phyloP scores from a whole-genome alignment of 2,329 filamentous ascomycete genomes.

The Berkeleyomyces basicola region DNA sequence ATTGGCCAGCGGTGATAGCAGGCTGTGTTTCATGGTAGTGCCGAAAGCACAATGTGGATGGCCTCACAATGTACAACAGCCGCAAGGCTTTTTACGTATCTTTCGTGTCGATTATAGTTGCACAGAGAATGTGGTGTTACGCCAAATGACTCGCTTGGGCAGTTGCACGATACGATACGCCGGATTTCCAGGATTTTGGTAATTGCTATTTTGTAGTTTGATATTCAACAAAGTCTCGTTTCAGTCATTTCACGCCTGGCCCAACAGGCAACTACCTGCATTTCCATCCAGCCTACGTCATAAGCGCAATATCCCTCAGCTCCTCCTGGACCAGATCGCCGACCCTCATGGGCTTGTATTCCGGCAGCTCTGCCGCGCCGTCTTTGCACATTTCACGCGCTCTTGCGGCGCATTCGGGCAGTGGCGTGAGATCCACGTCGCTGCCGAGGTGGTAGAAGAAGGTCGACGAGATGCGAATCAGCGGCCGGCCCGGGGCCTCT shows the following conservation, averaged over 20 bases:
- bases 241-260: too few relatives aligned
- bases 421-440: constrained; percentile 37
- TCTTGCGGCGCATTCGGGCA: constrained; percentile 30
- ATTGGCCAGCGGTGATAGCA: background rate
- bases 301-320: constrained; percentile 20
- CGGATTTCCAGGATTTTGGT: background rate
- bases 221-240: background rate
- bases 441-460: constrained; percentile 45
- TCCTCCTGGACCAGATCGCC: constrained; percentile 40
- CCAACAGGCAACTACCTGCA: too few relatives aligned
- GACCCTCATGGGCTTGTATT: constrained; percentile 39
- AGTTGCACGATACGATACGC: background rate
- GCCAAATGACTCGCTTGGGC: background rate
- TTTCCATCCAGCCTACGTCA: constrained; percentile 22
- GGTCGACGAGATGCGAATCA: constrained; percentile 41
- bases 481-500: constrained; percentile 31
- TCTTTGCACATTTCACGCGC: constrained; percentile 35
- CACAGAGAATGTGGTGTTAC: background rate
- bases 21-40: background rate
- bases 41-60: background rate
- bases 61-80: background rate
- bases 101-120: background rate
- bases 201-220: background rate
- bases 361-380: constrained; percentile 25
- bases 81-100: background rate